These are phyloP conservation scores for Mycena sanguinolenta DNA, from an alignment of 768 basidiomycete genomes.

Conservation along the genomic window DNA sequence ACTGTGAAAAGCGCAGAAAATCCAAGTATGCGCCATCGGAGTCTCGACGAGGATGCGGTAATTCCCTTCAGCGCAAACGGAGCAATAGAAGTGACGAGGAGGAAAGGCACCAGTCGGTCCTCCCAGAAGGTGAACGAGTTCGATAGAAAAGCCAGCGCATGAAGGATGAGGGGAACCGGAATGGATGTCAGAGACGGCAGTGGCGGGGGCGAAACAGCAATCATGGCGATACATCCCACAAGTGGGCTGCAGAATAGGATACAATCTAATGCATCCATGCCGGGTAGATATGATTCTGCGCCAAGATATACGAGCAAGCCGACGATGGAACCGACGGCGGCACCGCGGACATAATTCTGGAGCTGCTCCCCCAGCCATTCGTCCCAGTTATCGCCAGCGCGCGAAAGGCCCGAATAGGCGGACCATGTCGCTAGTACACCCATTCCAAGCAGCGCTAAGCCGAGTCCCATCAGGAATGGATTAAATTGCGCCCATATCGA, in stretches of 20 bases:
- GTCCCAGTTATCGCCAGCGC: slow-evolving; percentile 56
- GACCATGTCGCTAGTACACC: slow-evolving; percentile 68
- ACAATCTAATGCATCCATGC: slow-evolving; percentile 65
- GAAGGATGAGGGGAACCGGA: slow-evolving; percentile 71
- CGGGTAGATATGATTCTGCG: slow-evolving; percentile 53
- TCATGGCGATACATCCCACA: slow-evolving; percentile 59
- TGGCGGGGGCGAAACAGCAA: slow-evolving; percentile 56
- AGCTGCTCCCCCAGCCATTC: slow-evolving; percentile 54
- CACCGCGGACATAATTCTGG: slow-evolving; percentile 47
- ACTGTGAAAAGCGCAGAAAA: slow-evolving; percentile 76
- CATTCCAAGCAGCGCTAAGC: slow-evolving; percentile 71
- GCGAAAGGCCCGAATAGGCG: slow-evolving; percentile 64
- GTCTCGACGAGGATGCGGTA: slow-evolving; percentile 73
- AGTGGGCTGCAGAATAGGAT: slow-evolving; percentile 64
- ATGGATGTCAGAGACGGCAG: slow-evolving; percentile 47
- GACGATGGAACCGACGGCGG: slow-evolving; percentile 54
- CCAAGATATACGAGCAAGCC: slow-evolving; percentile 50
- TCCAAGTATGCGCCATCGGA: slow-evolving; percentile 82
- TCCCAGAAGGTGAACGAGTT: slow-evolving; percentile 99
- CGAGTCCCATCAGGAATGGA: slow-evolving; percentile 78
- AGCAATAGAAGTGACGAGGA: slow-evolving; percentile 75
- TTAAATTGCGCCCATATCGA: slow-evolving; percentile 97
- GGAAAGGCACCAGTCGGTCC: slow-evolving; percentile 84
- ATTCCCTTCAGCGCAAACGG: slow-evolving; percentile 73
- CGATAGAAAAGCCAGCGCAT: slow-evolving; percentile 84